Conservation (phyloP, 2,329 filamentous ascomycete species). For the Aurifilum marmelostoma region DNA sequence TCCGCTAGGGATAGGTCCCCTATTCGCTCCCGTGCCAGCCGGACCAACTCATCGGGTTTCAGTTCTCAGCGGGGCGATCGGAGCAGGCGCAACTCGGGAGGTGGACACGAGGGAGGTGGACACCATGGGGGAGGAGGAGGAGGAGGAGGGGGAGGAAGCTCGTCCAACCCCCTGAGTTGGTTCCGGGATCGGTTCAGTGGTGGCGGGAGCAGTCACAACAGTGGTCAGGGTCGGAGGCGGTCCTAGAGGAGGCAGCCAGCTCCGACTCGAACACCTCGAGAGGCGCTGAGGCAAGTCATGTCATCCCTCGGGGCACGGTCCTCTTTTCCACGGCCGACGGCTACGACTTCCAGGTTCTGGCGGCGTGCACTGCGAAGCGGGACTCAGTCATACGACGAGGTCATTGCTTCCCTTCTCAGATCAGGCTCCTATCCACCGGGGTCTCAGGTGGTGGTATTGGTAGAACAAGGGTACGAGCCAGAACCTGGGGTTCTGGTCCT, state of each 20-base stretch:
- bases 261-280: background rate
- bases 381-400: background rate
- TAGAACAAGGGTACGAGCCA: background rate
- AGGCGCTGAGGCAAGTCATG: background rate
- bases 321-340: background rate
- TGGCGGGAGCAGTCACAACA: constrained; percentile 4
- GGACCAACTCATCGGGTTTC: constrained; percentile 20
- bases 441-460: background rate
- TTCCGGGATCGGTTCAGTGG: constrained; percentile 33
- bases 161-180: constrained; percentile 32
- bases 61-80: constrained; percentile 14
- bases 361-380: background rate
- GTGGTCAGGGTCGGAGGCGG: constrained; percentile 18
- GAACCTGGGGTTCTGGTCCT: background rate
- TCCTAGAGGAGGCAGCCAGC: constrained; percentile 20
- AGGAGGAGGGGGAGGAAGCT: constrained; percentile 13
- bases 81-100: constrained; percentile 12
- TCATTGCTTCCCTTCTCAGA: background rate
- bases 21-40: constrained; percentile 5
- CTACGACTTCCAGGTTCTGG: background rate
- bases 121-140: background rate
- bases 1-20: constrained; percentile 28
- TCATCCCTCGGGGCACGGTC: background rate
- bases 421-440: background rate
- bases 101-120: background rate